Evolutionary conservation across 2,329 filamentous ascomycete species (phyloP).

Genomic region (Colletotrichum gloeosporioides): DNA sequence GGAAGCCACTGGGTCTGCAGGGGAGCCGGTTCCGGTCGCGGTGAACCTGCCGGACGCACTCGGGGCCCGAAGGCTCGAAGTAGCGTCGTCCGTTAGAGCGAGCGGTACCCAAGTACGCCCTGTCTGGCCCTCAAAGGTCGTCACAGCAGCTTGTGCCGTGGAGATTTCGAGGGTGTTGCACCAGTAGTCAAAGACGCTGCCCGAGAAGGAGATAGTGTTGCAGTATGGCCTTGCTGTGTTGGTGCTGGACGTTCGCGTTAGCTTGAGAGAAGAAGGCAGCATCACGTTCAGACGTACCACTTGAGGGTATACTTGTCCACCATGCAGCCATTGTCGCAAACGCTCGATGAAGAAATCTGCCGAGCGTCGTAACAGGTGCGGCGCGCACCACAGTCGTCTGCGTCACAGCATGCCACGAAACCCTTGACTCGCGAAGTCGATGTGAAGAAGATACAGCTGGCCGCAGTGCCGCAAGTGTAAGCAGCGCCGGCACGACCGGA

Average conservation of each 20-base stretch:
- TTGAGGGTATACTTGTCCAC: slow-evolving; percentile 48
- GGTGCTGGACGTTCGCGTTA: slow-evolving; percentile 39
- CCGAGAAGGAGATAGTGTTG: slow-evolving; percentile 48
- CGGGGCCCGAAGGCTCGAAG: neutral
- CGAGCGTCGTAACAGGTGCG: slow-evolving; percentile 44
- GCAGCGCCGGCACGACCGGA: slow-evolving; percentile 42
- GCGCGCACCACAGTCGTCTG: slow-evolving; percentile 37
- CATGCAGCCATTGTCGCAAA: slow-evolving; percentile 45
- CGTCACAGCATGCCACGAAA: slow-evolving; percentile 47
- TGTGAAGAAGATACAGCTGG: slow-evolving; percentile 47
- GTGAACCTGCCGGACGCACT: neutral
- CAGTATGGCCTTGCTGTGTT: slow-evolving; percentile 41
- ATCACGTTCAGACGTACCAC: slow-evolving; percentile 40
- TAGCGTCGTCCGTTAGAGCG: slow-evolving; percentile 6
- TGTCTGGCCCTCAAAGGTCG: slow-evolving; percentile 45
- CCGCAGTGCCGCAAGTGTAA: slow-evolving; percentile 40
- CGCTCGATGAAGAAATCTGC: slow-evolving; percentile 36
- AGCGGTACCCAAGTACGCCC: slow-evolving; percentile 31
- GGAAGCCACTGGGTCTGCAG: neutral
- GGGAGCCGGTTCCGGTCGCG: neutral
- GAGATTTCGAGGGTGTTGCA: slow-evolving; percentile 41
- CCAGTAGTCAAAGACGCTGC: slow-evolving; percentile 48
- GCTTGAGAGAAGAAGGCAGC: neutral
- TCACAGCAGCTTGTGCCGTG: slow-evolving; percentile 39
- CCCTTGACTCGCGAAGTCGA: slow-evolving; percentile 31